Conservation (phyloP, 2,329 filamentous ascomycete genomes). For the Rasamsonia emersonii region DNA sequence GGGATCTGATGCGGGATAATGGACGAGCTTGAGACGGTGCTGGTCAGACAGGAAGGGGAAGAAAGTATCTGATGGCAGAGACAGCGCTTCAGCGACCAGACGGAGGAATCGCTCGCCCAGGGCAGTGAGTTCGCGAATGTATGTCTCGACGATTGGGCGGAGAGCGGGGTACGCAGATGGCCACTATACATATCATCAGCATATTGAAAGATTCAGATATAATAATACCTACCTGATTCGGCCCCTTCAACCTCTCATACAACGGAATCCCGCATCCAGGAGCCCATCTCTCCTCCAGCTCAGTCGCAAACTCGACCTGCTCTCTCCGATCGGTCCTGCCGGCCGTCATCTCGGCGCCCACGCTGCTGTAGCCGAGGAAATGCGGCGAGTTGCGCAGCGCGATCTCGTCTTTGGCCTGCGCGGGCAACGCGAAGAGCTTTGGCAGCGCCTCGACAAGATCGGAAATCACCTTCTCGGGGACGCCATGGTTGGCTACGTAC, state of each 20-base stretch:
- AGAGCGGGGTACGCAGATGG: constrained; percentile 29
- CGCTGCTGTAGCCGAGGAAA: constrained; percentile 52
- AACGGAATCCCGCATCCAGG: constrained; percentile 23
- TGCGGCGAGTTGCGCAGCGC: constrained; percentile 44
- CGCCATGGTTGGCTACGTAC: constrained; percentile 17
- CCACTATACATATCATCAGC: constrained; percentile 28
- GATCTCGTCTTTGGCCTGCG: constrained; percentile 13
- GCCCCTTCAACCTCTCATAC: constrained; percentile 39
- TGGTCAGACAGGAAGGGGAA: constrained; percentile 47
- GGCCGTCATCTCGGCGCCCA: constrained; percentile 49
- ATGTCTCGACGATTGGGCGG: constrained; percentile 35
- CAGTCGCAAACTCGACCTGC: constrained; percentile 54
- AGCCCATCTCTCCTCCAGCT: constrained; percentile 34
- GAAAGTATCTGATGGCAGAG: constrained; percentile 41
- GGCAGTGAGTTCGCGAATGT: constrained; percentile 43
- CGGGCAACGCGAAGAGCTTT: constrained; percentile 13
- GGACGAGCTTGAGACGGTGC: constrained; percentile 52
- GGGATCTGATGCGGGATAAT: constrained; percentile 36
- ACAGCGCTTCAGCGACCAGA: constrained; percentile 50
- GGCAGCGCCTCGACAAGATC: constrained; percentile 14
- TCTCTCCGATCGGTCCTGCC: constrained; percentile 46
- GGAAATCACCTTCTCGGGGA: constrained; percentile 11
- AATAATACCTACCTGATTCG: constrained; percentile 33
- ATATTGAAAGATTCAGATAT: not conserved
- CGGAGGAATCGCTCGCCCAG: constrained; percentile 47